These are phyloP conservation scores for Penicillium sp. DNA, from an alignment of 2,329 filamentous ascomycete species.

Conservation along the genomic window DNA sequence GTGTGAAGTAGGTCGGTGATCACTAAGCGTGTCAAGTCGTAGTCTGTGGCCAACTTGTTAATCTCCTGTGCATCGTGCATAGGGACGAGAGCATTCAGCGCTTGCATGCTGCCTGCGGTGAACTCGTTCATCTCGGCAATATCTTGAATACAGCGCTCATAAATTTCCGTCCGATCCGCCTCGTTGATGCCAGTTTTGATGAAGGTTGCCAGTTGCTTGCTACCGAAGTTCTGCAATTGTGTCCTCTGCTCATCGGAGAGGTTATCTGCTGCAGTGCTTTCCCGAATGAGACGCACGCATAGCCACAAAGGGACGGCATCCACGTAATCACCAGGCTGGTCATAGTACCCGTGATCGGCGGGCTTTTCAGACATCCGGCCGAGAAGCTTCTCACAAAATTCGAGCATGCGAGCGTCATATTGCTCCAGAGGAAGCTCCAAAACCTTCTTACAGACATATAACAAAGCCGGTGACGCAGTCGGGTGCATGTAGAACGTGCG, in stretches of 20 bases:
- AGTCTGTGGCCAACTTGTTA: constrained; percentile 57
- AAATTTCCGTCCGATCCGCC: constrained; percentile 61
- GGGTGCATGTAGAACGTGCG: constrained; percentile 48
- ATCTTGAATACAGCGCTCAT: constrained; percentile 65
- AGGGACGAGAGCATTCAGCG: constrained; percentile 50
- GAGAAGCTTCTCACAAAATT: constrained; percentile 61
- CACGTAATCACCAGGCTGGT: constrained; percentile 25
- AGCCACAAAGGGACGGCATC: constrained; percentile 52
- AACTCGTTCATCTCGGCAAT: constrained; percentile 62
- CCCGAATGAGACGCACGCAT: constrained; percentile 67
- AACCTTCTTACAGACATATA: constrained; percentile 71
- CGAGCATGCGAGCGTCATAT: constrained; percentile 62
- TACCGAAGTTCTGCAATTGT: constrained; percentile 64
- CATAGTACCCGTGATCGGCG: constrained; percentile 27
- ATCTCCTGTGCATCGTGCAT: constrained; percentile 52
- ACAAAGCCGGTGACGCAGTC: constrained; percentile 45
- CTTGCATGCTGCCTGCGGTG: constrained; percentile 71
- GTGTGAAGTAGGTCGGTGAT: constrained; percentile 64
- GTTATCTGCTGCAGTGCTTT: constrained; percentile 60
- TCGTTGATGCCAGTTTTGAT: constrained; percentile 55
- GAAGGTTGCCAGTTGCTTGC: constrained; percentile 60
- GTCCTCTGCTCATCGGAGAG: constrained; percentile 58
- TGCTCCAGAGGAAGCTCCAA: constrained; percentile 60
- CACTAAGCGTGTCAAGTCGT: constrained; percentile 61
- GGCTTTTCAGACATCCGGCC: constrained; percentile 49